Evolutionary conservation across 2,329 filamentous ascomycete genomes (phyloP), one percentile per base, ranked within the genome.

Genomic region (Fusarium sp.): DNA sequence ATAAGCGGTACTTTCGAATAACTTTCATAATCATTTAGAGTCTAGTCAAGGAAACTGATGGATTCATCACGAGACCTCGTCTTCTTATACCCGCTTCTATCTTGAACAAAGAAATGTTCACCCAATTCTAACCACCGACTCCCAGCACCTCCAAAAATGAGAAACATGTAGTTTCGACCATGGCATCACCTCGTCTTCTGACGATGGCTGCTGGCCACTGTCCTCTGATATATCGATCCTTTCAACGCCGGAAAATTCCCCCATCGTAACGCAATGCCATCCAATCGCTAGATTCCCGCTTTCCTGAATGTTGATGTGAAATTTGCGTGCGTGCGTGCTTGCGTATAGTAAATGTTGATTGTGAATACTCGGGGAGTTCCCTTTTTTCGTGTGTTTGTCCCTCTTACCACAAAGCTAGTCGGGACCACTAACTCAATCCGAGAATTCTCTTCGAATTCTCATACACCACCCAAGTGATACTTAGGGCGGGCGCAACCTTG

Each of bases 401-500:
- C 42, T 23, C 39, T 58, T 58, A 20, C 64, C 21, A 29, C 26
- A 33, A 8, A 21, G 38, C 43, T 47, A 38, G 47, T 26, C 29
- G 12, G 11, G 26, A 15, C 24, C 20, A 42, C 68, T 62, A 79
- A 69, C 85, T 83, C 73, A 90, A 75, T 16, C 83, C 79, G 70
- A 97, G 84, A 33, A 92, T 78, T 73, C 86, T 88, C 84, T 97
- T 97, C 57, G 92, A 89, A 77, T 96, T 96, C 82, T 97, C 94
- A 77, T 97, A 97, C 64, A 96, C 92, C 75, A 97, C 89, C 85
- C 96, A 97, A 56, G 93, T 94, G 78, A 99, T 98, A 74, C 94
- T 97, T 55, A 99, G 91, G 29, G 96, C 94, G 4, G 96, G 96
- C 12, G 96, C 94, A 35, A 99, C 96, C 84, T 99, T 99, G 73